Evolutionary conservation across 1,284 basidiomycete species (phyloP), one percentile per base, ranked within the genome.

Genomic region (Irpex lacteus): DNA sequence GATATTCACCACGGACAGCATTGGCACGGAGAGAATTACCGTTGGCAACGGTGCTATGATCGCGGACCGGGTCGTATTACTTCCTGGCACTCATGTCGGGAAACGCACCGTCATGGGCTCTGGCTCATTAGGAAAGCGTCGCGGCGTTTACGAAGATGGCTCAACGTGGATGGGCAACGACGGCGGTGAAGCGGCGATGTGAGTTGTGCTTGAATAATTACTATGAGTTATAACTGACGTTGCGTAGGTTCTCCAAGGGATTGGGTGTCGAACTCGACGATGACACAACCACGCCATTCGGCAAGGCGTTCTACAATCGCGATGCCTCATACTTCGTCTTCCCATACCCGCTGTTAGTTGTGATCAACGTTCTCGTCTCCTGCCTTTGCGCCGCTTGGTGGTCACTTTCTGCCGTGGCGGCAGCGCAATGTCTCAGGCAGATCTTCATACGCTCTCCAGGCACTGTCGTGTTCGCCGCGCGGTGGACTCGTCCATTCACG

Each of bases 151-250:
- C 63, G 75, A 73, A 60, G 78, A 80, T 62, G 78, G 78, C 7
- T 80, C 79, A 18, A 80, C 77, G 0, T 82, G 81, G 81, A 79
- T 82, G 68, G 81, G 81, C 18, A 78, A 78, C 65, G 78, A 78
- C 38, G 70, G 68, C 18, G 76, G 77, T 15, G 75, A 77, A 61
- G 76, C 78, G 6, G 72, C 81, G 11, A 79, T 79, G 68, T 76
- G 76, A 69, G 75, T 70, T 26, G 26, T 19, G 13, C 52, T 53
- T 15, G 63, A 65, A 58, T 62, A 18, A 26, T 32, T 37, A 56
- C 34, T 34, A 56, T 36, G 7, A 13, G 53, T 21, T 15, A 26
- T 18, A 8, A 7, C 26, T 19, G 15, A 19, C 55, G 8, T 36
- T n/a, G 19, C 13, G 9, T 40, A 63, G 62, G 62, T 65, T 65